Base-by-base conservation (phyloP, 2,329 filamentous ascomycete species). In the Colletotrichum sp. region DNA sequence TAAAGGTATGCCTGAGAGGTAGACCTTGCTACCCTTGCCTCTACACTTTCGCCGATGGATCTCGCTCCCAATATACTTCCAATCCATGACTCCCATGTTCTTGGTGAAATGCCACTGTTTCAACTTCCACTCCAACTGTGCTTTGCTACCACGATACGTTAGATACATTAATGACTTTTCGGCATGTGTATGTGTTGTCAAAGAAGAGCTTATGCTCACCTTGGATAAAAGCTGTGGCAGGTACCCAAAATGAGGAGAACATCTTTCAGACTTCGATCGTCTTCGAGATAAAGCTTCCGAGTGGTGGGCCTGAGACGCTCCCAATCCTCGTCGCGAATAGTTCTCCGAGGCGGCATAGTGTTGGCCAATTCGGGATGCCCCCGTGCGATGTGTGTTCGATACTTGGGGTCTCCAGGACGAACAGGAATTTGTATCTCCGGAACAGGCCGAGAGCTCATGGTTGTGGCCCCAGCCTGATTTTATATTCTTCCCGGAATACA, bases 51-150 rank as follows among this genome's bases (percentile, higher is more conserved):
- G 39, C 32, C 36, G 28, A 5, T 32, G 32, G 2, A 71, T 59
- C 8, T 26, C n/a, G 3, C 15, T 8, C 2, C 18, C n/a, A 2
- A 64, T 24, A 16, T 64, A 32, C 24, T 65, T 74, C 71, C 71
- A 74, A 26, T 65, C 39, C 16, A 21, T 8, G 24, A 2, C 24
- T 0, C 5, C n/a, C 59, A 74, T 44, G 7, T 74, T 74, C 12
- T 69, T 74, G 8, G 60, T 15, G n/a, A 71, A 16, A 13, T n/a
- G 44, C 72, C 68, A 71, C 15, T 71, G 60, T 39, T 55, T 66
- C 1, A 71, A 52, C 8, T 66, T 75, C 34, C 34, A 59, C 15
- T 62, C 68, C 12, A 75, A 6, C 4, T 60, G 72, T 4, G 52
- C 28, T 30, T 75, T 75, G 21, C 60, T 75, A 5, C 3, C 4